Evolutionary conservation across 495 filamentous ascomycete genomes (phyloP).

Genomic region (Neurospora hispaniola): DNA sequence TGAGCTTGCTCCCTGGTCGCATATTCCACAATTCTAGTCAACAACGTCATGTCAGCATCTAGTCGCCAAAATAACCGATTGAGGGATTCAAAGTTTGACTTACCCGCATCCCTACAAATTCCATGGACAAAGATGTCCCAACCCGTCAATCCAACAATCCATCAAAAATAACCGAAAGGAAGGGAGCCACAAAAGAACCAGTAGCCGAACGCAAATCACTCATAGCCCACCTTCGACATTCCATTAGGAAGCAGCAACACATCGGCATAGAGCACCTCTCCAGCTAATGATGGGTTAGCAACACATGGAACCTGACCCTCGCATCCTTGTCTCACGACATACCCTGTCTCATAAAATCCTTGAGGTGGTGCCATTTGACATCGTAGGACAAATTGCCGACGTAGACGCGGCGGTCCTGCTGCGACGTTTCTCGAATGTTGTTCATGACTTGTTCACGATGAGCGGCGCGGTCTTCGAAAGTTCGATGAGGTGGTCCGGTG

Average conservation of each 20-base stretch:
- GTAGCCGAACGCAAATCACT: conserved; percentile 55
- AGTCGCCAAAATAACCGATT: not conserved
- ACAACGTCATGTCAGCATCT: conserved; percentile 7
- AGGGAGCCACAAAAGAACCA: conserved; percentile 63
- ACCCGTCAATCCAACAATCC: conserved; percentile 99
- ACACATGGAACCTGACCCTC: conserved; percentile 3
- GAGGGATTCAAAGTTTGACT: conserved; percentile 26
- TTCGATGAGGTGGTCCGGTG: conserved; percentile 57
- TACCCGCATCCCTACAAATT: conserved; percentile 99
- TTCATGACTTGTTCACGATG: conserved; percentile 95
- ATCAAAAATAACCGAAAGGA: conserved; percentile 66
- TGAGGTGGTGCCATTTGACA: conserved; percentile 99
- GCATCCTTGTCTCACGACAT: conserved; percentile 26
- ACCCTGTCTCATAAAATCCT: conserved; percentile 99
- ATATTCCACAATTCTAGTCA: conserved; percentile 96
- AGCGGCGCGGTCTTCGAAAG: conserved; percentile 71
- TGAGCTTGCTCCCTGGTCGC: conserved; percentile 98
- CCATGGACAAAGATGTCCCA: conserved; percentile 74
- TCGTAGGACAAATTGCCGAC: conserved; percentile 98
- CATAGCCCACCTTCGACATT: conserved; percentile 99
- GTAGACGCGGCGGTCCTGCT: conserved; percentile 98
- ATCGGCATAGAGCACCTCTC: conserved; percentile 99
- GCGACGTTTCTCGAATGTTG: conserved; percentile 81
- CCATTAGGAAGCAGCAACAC: conserved; percentile 99
- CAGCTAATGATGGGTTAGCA: conserved; percentile 50